Evolutionary conservation across 805 yeast genomes (phyloP).

Genomic region (Saturnispora dispora): DNA sequence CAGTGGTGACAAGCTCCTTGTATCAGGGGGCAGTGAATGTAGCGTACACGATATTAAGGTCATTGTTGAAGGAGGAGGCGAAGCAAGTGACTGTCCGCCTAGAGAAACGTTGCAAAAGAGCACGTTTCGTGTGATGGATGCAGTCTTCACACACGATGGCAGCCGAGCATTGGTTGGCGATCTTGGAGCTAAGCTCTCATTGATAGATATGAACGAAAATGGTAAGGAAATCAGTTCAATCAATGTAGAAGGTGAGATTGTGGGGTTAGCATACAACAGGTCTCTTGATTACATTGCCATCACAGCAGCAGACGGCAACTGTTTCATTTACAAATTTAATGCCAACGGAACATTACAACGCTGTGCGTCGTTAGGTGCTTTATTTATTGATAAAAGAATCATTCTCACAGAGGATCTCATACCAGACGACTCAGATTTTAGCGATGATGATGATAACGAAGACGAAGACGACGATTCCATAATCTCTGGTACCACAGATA

Average conservation of each 20-base stretch:
- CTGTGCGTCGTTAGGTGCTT: conserved; percentile 35
- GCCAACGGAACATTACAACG: conserved; percentile 44
- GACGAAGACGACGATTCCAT: conserved; percentile 27
- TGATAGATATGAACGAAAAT: conserved; percentile 36
- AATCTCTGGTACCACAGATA: conserved; percentile 14
- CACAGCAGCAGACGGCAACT: conserved; percentile 50
- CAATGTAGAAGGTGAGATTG: conserved; percentile 44
- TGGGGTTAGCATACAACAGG: conserved; percentile 46
- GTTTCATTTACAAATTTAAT: conserved; percentile 45
- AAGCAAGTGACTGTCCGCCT: not conserved
- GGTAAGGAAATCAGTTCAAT: conserved; percentile 25
- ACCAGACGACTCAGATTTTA: conserved; percentile 31
- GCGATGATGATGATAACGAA: conserved; percentile 26
- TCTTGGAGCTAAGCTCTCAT: conserved; percentile 48
- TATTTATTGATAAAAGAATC: conserved; percentile 30
- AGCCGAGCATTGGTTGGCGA: conserved; percentile 54
- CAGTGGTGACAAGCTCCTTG: conserved; percentile 17
- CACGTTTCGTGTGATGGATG: conserved; percentile 34
- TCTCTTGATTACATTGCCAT: conserved; percentile 49
- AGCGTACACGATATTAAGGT: conserved; percentile 30
- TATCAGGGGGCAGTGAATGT: conserved; percentile 35
- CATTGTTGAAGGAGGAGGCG: conserved; percentile 1
- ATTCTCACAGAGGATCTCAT: conserved; percentile 12
- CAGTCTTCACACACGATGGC: conserved; percentile 52
- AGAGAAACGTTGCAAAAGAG: conserved; percentile 10